These are phyloP conservation scores for Nicotiana undulata DNA, from an alignment of 257 asterid species.

Conservation along the genomic window DNA sequence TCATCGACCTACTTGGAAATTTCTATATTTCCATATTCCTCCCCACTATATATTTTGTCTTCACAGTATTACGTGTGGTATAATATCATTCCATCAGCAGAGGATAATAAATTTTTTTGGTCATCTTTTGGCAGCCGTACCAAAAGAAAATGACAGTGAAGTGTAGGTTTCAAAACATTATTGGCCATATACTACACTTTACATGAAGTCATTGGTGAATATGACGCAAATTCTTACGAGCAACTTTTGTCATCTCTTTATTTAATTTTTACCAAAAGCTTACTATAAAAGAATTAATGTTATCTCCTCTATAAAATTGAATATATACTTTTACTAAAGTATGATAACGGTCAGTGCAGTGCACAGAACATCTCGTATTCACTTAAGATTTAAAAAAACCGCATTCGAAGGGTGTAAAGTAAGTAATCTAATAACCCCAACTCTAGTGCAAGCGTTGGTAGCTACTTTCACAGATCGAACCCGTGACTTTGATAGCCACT, in stretches of 20 bases:
- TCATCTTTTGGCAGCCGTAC: neutral
- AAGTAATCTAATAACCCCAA: too few species aligned
- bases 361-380: too few species aligned
- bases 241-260: neutral
- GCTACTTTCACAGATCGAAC: too few species aligned
- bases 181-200: neutral
- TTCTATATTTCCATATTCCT: neutral
- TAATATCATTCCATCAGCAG: neutral
- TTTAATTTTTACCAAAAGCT: neutral
- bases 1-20: neutral
- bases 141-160: neutral
- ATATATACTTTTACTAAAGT: too few species aligned
- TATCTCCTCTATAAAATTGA: neutral
- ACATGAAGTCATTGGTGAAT: neutral
- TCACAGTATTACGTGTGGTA: neutral
- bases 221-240: neutral
- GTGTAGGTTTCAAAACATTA: neutral
- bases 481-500: too few species aligned
- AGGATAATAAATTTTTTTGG: neutral
- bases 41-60: neutral
- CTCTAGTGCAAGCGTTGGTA: too few species aligned
- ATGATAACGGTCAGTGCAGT: too few species aligned
- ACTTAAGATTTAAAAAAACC: too few species aligned
- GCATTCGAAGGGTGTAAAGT: too few species aligned
- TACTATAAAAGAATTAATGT: neutral